Conservation (phyloP, 2,329 filamentous ascomycete species). For the Paramyrothecium roridum region DNA sequence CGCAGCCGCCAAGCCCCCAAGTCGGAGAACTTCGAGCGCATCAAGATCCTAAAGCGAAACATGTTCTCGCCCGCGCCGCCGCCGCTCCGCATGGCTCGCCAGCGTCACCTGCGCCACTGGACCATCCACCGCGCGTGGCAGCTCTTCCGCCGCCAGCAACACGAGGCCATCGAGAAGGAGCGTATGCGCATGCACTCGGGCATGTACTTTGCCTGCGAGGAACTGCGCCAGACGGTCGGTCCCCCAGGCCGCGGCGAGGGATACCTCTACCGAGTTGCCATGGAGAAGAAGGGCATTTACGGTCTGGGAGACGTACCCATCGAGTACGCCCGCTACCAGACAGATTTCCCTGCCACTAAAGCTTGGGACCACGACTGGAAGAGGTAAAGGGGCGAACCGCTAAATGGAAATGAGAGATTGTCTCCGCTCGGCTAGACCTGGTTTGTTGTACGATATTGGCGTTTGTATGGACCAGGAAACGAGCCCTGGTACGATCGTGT, state of each 20-base stretch:
- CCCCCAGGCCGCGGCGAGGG: constrained; percentile 59
- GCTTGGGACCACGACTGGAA: constrained; percentile 97
- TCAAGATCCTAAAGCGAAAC: constrained; percentile 42
- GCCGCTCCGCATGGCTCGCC: constrained; percentile 84
- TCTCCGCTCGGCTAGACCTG: neutral
- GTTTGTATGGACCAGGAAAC: neutral
- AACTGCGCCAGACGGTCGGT: constrained; percentile 61
- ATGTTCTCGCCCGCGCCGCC: constrained; percentile 51
- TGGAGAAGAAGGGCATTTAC: constrained; percentile 88
- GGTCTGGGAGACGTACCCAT: constrained; percentile 73
- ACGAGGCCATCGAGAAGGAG: constrained; percentile 62
- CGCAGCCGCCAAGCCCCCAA: constrained; percentile 24
- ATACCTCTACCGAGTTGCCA: constrained; percentile 79
- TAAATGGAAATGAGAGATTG: neutral
- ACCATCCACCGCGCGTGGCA: constrained; percentile 97
- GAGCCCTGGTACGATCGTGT: neutral
- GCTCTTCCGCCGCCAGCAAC: constrained; percentile 69
- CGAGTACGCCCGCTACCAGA: constrained; percentile 84
- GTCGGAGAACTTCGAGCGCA: constrained; percentile 37
- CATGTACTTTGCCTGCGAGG: constrained; percentile 85
- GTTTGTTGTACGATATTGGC: neutral
- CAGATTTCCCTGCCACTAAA: constrained; percentile 72
- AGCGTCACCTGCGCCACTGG: constrained; percentile 90
- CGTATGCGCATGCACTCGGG: constrained; percentile 76
- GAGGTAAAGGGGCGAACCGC: constrained; percentile 37